These are phyloP conservation scores for Candida mattraensis DNA, from an alignment of 805 yeast genomes.

Conservation along the genomic window DNA sequence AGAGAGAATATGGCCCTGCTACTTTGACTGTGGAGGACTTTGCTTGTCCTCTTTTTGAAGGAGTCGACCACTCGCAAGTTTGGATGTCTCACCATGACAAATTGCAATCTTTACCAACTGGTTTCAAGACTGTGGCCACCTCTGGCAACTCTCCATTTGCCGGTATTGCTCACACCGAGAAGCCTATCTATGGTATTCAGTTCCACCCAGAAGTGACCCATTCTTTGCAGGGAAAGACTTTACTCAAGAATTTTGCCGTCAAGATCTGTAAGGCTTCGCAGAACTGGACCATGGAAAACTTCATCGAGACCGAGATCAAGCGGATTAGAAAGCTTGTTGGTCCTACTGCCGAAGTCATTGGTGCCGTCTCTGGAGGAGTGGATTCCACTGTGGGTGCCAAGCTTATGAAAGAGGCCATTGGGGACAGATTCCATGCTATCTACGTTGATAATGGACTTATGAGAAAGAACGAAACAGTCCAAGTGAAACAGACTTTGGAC, in stretches of 20 bases:
- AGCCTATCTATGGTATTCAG: conserved; percentile 89
- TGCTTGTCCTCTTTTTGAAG: conserved; percentile 72
- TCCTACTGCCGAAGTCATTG: conserved; percentile 97
- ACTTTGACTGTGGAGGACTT: conserved; percentile 78
- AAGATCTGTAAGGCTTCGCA: conserved; percentile 81
- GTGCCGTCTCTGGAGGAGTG: conserved; percentile 99
- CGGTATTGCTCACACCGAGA: conserved; percentile 76
- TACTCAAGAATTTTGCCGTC: conserved; percentile 91
- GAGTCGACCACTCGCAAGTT: conserved; percentile 90
- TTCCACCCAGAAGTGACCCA: conserved; percentile 99
- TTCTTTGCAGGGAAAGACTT: conserved; percentile 83
- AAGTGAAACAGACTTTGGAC: conserved; percentile 83
- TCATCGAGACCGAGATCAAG: conserved; percentile 92
- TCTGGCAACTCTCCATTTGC: conserved; percentile 95
- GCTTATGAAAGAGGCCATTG: conserved; percentile 96
- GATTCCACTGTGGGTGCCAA: conserved; percentile 99
- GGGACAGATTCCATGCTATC: conserved; percentile 97
- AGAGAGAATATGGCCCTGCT: conserved; percentile 98
- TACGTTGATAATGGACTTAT: conserved; percentile 97
- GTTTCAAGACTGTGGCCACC: conserved; percentile 85
- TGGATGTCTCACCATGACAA: conserved; percentile 99
- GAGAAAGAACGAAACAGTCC: conserved; percentile 90
- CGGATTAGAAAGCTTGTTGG: conserved; percentile 92
- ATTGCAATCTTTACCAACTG: conserved; percentile 84
- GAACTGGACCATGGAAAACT: conserved; percentile 98